Percentiles rank a stretch among this genome's conserved stretches.
phyloP scores from a whole-genome alignment of 176 grass and related monocot species.

The Elymus sibiricus region DNA sequence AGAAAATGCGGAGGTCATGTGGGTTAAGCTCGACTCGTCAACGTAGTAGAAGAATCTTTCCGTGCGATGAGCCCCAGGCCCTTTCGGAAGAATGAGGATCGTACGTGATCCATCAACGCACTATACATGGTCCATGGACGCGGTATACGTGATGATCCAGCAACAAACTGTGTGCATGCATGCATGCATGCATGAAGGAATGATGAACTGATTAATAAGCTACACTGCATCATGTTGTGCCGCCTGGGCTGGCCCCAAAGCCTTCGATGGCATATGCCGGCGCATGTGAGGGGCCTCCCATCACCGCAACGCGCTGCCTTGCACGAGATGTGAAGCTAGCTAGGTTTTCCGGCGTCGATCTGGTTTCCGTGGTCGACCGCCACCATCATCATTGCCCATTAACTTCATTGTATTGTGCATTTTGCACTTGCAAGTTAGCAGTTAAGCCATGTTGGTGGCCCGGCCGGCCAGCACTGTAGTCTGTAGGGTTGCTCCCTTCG shows the following conservation, averaged over 20 bases:
- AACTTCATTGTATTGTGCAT: background rate
- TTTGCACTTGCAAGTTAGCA: slow-evolving; percentile 30
- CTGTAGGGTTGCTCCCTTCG: slow-evolving; percentile 29
- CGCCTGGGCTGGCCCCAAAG: background rate
- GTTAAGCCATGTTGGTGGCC: slow-evolving; percentile 33
- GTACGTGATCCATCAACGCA: background rate
- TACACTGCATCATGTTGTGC: background rate
- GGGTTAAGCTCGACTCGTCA: background rate
- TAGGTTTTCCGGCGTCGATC: background rate
- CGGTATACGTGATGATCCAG: background rate
- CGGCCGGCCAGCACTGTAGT: slow-evolving; percentile 15
- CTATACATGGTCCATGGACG: background rate
- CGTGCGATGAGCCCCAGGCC: background rate
- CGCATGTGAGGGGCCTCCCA: slow-evolving; percentile 27
- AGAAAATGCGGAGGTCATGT: background rate
- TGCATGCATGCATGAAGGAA: background rate
- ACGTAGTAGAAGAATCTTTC: background rate
- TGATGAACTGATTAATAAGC: background rate
- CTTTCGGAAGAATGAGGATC: background rate
- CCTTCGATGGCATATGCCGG: background rate
- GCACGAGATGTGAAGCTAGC: slow-evolving; percentile 17
- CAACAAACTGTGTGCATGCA: background rate
- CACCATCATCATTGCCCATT: background rate
- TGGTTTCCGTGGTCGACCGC: background rate
- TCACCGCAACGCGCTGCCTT: background rate